A percentile compares a stretch with the other conserved stretches of the same genome.
These are phyloP conservation scores for Xylaria bambusicola DNA, from an alignment of 495 filamentous ascomycete genomes.

Conservation along the genomic window DNA sequence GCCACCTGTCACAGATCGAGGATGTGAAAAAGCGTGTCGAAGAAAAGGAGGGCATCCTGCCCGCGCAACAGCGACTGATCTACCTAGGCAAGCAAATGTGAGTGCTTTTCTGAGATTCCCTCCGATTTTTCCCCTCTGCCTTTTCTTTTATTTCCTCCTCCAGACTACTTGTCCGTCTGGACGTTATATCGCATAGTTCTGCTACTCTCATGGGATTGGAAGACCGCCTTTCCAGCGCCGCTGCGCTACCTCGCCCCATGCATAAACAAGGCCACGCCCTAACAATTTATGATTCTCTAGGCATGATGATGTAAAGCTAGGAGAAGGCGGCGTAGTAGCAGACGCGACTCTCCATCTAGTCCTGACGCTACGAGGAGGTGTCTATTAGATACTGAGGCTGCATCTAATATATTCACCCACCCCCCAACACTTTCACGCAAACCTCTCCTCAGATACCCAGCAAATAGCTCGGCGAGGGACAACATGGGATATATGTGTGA, in stretches of 20 bases:
- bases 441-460: too few species aligned
- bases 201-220: not conserved
- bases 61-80: constrained; percentile 94
- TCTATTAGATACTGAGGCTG: constrained; percentile 35
- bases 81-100: constrained; percentile 98
- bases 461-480: not conserved
- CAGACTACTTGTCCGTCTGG: not conserved
- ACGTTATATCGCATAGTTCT: not conserved
- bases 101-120: constrained; percentile 23
- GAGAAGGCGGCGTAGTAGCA: constrained; percentile 85
- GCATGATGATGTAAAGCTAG: constrained; percentile 67
- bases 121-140: too few species aligned
- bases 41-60: constrained; percentile 97
- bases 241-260: too few species aligned
- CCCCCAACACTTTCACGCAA: too few species aligned
- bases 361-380: constrained; percentile 80
- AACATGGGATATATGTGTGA: not conserved
- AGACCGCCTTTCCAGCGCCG: too few species aligned
- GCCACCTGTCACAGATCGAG: constrained; percentile 61
- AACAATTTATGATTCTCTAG: constrained; percentile 47
- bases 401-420: too few species aligned
- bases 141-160: not conserved
- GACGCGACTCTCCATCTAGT: constrained; percentile 95
- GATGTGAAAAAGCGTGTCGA: constrained; percentile 98
- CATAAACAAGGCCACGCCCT: constrained; percentile 5